Evolutionary conservation across 371 early-diverging fungal species (phyloP), one percentile per base, ranked within the genome.

Genomic region (Nosema muscidifuracis): DNA sequence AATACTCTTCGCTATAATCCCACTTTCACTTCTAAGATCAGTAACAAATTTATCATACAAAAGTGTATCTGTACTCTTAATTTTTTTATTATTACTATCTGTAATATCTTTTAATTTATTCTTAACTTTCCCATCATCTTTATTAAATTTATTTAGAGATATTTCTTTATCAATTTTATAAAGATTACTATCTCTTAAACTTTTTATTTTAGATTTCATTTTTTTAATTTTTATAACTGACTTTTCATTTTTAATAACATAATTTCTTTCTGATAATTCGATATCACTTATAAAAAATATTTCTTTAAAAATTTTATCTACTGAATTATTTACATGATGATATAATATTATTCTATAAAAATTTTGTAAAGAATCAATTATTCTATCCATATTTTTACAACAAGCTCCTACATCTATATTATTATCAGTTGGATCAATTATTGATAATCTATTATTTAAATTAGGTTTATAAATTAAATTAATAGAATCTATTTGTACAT

Each of bases 391-490:
- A 13, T 69, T 70, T 44, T 51, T 47, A 43, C 74, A 76, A 33
- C 30, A 43, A 30, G 60, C 13, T 12, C 77, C 78, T 40, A 76
- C 76, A 61, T 81, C 68, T 22, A 71, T 34, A 0, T 15, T 20
- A 1, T 30, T 20, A 68, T 76, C 72, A 28, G 50, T 58, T 20
- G 81, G 78, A 67, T 81, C 81, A 18, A 76, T 77, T 13, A 81
- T 78, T 15, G 57, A 74, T 2, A 71, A 26, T 26, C 30, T 51
- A 51, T 50, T 18, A 7, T 43, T 15, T 16, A 26, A 20, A 44
- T 79, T 71, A 26, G 3, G 40, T 31, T 43, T 51, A 50, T 73
- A 79, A 38, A 34, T 50, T 4, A 20, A 36, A 38, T 44, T 63
- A 15, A 44, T 50, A 2, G 61, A 30, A 33, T 40, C 26, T 57